These are phyloP conservation scores for Gymnopus androsaceus DNA, from an alignment of 1,284 basidiomycete genomes.

Conservation along the genomic window DNA sequence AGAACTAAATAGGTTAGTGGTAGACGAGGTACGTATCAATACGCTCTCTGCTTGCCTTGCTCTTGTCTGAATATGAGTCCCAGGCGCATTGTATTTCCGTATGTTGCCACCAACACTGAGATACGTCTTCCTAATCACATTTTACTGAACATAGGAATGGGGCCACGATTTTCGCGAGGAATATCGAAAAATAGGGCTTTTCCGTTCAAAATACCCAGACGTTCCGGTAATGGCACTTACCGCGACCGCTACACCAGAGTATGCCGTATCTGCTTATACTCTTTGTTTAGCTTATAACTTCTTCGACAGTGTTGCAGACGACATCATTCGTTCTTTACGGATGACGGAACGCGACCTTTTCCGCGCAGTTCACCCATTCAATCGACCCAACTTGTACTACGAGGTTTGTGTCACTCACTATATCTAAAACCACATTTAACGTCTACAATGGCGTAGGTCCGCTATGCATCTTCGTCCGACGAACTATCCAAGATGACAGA, in stretches of 20 bases:
- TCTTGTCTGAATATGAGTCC: neutral
- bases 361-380: constrained; percentile 76
- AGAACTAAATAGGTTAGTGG: constrained; percentile 69
- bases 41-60: neutral
- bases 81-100: constrained; percentile 88
- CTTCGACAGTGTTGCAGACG: constrained; percentile 60
- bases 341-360: constrained; percentile 60
- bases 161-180: constrained; percentile 78
- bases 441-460: constrained; percentile 43
- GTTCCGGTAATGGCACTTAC: constrained; percentile 83
- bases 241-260: constrained; percentile 72
- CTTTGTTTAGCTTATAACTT: constrained; percentile 7
- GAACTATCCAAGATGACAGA: constrained; percentile 58
- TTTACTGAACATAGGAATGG: constrained; percentile 69
- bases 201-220: constrained; percentile 66
- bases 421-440: neutral
- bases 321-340: constrained; percentile 68
- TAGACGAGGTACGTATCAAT: constrained; percentile 68
- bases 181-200: constrained; percentile 71
- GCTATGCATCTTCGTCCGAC: constrained; percentile 56
- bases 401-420: constrained; percentile 47
- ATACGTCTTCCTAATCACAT: neutral
- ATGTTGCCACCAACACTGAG: constrained; percentile 20
- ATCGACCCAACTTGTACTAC: constrained; percentile 80
- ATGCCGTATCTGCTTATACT: constrained; percentile 19